phyloP scores from a whole-genome alignment of 2,329 filamentous ascomycete species.

The Diaporthe vaccinii region DNA sequence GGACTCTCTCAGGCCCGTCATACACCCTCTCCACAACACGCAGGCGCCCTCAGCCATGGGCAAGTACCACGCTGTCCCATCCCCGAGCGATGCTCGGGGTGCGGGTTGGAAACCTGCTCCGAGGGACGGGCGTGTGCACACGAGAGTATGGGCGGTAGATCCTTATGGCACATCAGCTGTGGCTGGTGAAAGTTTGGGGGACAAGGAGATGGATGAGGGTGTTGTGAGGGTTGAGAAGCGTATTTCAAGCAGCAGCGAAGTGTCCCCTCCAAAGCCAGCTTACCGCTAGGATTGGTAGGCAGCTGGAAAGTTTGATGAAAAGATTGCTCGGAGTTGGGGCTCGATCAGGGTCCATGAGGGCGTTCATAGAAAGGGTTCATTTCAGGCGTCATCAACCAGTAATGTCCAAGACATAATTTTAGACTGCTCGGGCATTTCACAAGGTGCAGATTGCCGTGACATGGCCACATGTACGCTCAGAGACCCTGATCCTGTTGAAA shows the following conservation, averaged over 20 bases:
- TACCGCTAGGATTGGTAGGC: background rate
- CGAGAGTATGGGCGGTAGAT: constrained; percentile 3
- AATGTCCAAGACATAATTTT: background rate
- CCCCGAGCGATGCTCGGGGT: background rate
- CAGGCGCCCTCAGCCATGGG: background rate
- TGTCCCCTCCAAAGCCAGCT: background rate
- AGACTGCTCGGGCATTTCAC: background rate
- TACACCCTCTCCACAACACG: constrained; percentile 10
- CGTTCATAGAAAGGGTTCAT: background rate
- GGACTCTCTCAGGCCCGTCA: background rate
- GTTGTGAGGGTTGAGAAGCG: constrained; percentile 27
- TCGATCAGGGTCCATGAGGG: background rate
- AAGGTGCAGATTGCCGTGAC: background rate
- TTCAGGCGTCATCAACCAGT: background rate
- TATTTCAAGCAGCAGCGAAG: constrained; percentile 20
- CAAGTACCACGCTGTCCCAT: background rate
- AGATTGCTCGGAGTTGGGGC: background rate
- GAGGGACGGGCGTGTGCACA: background rate
- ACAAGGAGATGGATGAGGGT: constrained; percentile 1
- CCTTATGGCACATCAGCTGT: background rate
- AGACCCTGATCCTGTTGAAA: background rate
- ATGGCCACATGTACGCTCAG: background rate
- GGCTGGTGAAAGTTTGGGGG: background rate
- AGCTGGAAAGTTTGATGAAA: background rate
- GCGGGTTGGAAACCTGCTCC: background rate